Base-by-base conservation (phyloP, 768 basidiomycete species). In the Rhodotorula sphaerocarpa region DNA sequence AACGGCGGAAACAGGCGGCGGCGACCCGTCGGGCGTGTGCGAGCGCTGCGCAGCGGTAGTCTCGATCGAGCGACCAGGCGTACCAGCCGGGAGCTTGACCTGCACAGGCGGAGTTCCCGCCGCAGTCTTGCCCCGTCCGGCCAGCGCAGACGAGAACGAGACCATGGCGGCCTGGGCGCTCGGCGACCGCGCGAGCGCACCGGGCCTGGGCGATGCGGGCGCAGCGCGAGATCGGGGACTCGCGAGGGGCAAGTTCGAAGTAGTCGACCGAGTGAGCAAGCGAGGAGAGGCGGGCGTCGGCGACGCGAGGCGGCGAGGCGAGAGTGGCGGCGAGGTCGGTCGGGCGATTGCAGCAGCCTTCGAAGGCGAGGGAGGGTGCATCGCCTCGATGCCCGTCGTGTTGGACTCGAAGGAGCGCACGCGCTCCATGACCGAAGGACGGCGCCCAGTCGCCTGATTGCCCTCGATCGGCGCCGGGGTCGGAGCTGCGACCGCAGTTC, bases 351-450 rank as follows among this genome's bases (percentile, higher is more conserved):
- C 51, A 11, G 62, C 42, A 11, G 62, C 54, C 56, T 68, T 68
- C 21, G 48, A 47, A 3, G 67, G 67, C 21, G 62, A 64, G 4
- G 59, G 62, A 0, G 56, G 62, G 47, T 54, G 43, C 21, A 55
- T 33, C 55, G 63, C 53, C 21, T 59, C 55, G 14, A 23, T 27
- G 0, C 34, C 42, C 21, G 60, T 45, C 20, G 60, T 25, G 25
- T 31, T 34, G 30, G 58, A 30, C 56, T 68, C 67, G 56, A 64
- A 68, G 4, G 59, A 58, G 39, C 60, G 63, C 55, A 60, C 56
- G 16, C 62, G 62, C 44, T 68, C 67, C 59, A 61, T 64, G 36
- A 68, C 62, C 12, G 62, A 64, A 10, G 67, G 62, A 2, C 63
- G 67, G 34, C 62, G 61, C 14, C 36, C 33, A 28, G 50, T 30